Evolutionary conservation across 208 protist species (phyloP).

Genomic region (Willaertia magna): DNA sequence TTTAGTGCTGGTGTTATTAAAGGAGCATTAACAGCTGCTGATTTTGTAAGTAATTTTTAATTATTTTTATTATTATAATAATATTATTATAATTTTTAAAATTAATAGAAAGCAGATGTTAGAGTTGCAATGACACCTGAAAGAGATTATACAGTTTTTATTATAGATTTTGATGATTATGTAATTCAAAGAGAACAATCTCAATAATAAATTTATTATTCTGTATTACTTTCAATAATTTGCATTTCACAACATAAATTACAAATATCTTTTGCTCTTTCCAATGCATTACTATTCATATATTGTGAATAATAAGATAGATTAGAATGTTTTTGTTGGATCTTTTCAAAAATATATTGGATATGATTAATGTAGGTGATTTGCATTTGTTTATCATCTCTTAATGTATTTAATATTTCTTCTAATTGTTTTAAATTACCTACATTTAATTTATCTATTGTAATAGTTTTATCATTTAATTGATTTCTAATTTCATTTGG

Average conservation of each 20-base stretch:
- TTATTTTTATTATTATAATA: not conserved
- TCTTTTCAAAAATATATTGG: slow-evolving; percentile 4
- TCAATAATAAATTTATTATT: too few relatives aligned
- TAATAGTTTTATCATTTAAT: not conserved
- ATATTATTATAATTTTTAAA: not conserved
- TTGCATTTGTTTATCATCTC: not conserved
- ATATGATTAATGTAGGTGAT: not conserved
- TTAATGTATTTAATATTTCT: not conserved
- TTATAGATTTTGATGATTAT: not conserved
- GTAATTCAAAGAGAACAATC: not conserved
- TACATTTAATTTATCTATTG: not conserved
- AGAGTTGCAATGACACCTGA: not conserved
- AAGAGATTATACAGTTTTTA: not conserved
- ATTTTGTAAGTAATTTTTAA: not conserved
- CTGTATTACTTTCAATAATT: too few relatives aligned
- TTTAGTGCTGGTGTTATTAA: not conserved
- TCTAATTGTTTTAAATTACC: not conserved
- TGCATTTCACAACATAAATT: not conserved
- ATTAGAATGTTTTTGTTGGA: not conserved
- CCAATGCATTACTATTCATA: not conserved
- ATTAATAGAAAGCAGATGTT: not conserved
- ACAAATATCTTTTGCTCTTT: not conserved
- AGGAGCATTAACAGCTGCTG: not conserved
- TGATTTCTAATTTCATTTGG: not conserved
- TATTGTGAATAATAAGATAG: not conserved